Base-by-base conservation (phyloP, 2,329 filamentous ascomycete genomes). In the Fusarium continuum region DNA sequence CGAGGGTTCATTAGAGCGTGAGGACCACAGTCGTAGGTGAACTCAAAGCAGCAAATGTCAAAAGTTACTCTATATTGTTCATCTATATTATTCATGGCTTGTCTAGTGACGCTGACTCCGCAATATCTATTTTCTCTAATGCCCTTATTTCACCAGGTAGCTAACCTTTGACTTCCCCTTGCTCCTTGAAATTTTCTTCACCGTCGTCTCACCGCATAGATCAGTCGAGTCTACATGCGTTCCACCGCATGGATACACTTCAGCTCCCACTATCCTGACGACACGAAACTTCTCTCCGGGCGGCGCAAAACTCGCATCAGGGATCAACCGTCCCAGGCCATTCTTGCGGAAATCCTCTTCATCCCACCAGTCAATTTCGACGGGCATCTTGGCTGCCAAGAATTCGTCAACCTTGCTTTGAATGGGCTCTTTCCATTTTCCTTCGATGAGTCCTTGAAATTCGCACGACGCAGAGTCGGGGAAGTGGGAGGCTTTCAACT, bases 211-310 rank as follows among this genome's bases (percentile, higher is more conserved):
- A 1, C 88, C 86, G 68, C 84, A 87, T 57, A 82, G 65, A 54
- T 82, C 79, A 17, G 87, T 89, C 16, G 77, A 82, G 25, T 83
- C 78, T 4, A 92, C 89, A 78, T 92, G 90, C 22, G 90, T 92
- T 0, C 90, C 90, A 8, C 90, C 90, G 73, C 90, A 92, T 2
- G 90, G 89, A 77, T 92, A 92, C 22, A 83, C 83, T 65, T 89
- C 90, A 1, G 85, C 83, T 0, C 88, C 89, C 1, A 86, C 83
- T 57, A 92, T 90, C 55, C 85, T 83, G 20, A 92, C 89, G 0
- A 91, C 87, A 8, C 90, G 79, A 26, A 88, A 85, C 71, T 84
- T 87, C 65, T 83, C 83, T 32, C 75, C 74, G 0, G 65, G 65
- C 1, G 60, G 53, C 9, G 60, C 56, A 6, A 70, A 64, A 17